Evolutionary conservation across 768 basidiomycete genomes (phyloP), one percentile per base, ranked within the genome.

Genomic region (Antrodiella citrinella): DNA sequence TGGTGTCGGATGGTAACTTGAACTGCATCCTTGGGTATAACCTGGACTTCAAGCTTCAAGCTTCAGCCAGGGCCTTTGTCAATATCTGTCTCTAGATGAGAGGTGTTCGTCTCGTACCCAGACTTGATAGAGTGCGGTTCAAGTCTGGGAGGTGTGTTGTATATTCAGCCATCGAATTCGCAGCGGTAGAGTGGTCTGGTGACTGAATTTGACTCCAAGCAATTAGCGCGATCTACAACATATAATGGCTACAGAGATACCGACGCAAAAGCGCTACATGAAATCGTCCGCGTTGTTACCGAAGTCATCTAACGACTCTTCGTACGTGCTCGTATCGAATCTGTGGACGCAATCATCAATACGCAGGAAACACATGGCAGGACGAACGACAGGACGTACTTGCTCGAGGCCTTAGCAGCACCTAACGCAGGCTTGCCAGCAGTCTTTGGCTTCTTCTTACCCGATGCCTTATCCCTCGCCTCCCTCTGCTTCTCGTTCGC

Each of bases 401-500:
- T 84, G 59, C 63, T 71, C n/a, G 76, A 68, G 12, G 73, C 62
- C 68, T 92, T 95, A 19, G 76, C 72, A 15, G 82, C 77, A 1
- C 90, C 92, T 26, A 96, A 67, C 3, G 66, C 77, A 20, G 94
- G 93, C 64, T 89, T 96, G 15, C 73, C 65, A 0, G 76, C 66
- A 4, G 73, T 67, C 69, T 88, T 87, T 42, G 75, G 69, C 71
- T 94, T 94, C 73, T 92, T 95, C 79, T 94, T 96, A 24, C 91
- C 91, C 52, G 80, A 84, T 2, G 81, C 74, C 65, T 86, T 90
- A 26, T 93, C 91, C 55, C 85, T 77, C 58, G 86, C 82, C 62
- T 91, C 91, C 68, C 82, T 89, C 70, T 94, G 90, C 71, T 98
- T 99, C 72, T 94, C 91, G 61, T 95, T 97, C 45, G 92, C 87